Evolutionary conservation across 768 basidiomycete genomes (phyloP), one percentile per base, ranked within the genome.

Genomic region (Trametes coccinea): DNA sequence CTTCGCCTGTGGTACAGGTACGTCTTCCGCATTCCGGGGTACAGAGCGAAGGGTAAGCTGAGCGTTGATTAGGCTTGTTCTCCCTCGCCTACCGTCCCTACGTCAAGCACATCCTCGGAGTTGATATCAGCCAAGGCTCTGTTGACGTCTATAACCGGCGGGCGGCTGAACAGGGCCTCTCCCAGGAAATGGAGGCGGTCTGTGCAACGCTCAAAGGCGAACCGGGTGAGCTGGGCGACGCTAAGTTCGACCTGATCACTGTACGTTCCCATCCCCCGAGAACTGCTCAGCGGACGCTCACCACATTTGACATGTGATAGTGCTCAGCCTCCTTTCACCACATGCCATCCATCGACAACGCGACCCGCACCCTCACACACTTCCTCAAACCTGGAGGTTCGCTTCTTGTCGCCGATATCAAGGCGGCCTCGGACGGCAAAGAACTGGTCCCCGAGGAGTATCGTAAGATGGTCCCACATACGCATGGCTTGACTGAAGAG

Each of bases 1-100:
- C 66, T 92, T 82, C 67, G 90, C 90, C 4, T 92, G 90, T 69
- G 89, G 89, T 11, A 82, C 82, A 62, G 90, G 88, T 86, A 59
- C 40, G 75, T 66, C 39, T 10, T 39, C 13, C 11, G 1, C 37
- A 2, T 29, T 16, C 2, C 6, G 17, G 60, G 40, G 10, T 31
- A 46, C 22, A 8, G 39, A 39, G 7, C 39, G 8, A 39, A 17
- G 13, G 40, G n/a, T 4, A n/a, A 30, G 45, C 39, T 49, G 43
- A 11, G 27, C 34, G 31, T 29, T 7, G 53, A 17, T 47, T 43
- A 92, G 91, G 91, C 14, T 71, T 84, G 22, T 71, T 90, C 14
- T 86, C 90, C 2, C 79, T 83, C 63, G 79, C 81, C 45, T 78
- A 92, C 27, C 84, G 83, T 0, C 77, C 84, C 1, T 75, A 88